Evolutionary conservation across 108 stramenopile genomes (phyloP).

Genomic region (Aurantiochytrium sp.): DNA sequence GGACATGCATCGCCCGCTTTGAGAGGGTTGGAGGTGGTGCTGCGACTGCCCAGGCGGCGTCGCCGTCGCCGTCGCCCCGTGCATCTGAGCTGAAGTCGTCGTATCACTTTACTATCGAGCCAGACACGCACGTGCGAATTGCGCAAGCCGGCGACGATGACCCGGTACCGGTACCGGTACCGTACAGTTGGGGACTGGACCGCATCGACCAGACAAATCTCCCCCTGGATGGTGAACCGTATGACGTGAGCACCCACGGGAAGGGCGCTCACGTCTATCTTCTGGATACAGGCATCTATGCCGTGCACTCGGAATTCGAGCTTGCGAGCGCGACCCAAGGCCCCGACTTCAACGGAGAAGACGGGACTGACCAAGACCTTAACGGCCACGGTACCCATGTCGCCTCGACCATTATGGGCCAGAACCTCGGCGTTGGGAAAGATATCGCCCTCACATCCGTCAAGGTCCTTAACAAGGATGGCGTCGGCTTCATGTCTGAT

Average conservation of each 20-base stretch:
- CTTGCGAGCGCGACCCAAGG: not conserved
- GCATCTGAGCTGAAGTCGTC: too few species aligned
- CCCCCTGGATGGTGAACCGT: not conserved
- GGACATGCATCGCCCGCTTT: too few species aligned
- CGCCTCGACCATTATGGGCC: not conserved
- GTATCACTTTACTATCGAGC: too few species aligned
- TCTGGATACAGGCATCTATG: not conserved
- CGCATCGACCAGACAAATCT: not conserved
- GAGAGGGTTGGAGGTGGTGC: too few species aligned
- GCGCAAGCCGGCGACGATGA: too few species aligned
- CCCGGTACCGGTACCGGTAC: too few species aligned
- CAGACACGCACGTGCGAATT: too few species aligned
- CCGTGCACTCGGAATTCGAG: not conserved
- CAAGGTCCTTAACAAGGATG: conserved; percentile 5
- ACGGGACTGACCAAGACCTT: not conserved
- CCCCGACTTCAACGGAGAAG: not conserved
- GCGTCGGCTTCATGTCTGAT: too few species aligned
- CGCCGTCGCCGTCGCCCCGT: too few species aligned
- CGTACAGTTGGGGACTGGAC: not conserved
- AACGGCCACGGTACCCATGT: conserved; percentile 39
- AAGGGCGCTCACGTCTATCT: not conserved
- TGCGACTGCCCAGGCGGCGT: too few species aligned
- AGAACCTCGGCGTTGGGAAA: not conserved
- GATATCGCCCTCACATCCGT: not conserved
- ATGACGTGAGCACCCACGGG: not conserved